Conservation (phyloP, 352 stramenopile genomes). For the Globisporangium parvum region DNA sequence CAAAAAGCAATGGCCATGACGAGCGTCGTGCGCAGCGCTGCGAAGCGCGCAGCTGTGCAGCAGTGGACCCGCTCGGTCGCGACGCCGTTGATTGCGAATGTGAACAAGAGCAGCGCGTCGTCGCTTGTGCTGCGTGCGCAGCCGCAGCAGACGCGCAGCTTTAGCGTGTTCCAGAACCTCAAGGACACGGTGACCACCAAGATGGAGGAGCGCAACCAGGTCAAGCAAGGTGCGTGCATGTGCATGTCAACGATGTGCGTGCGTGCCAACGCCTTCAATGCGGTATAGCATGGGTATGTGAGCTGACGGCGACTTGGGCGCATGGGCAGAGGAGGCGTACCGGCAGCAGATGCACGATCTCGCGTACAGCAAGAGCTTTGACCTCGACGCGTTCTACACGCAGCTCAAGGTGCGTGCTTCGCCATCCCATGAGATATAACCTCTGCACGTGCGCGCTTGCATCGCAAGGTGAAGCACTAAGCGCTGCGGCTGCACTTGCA, state of each 20-base stretch:
- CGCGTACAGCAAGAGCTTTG: slow-evolving; percentile 59
- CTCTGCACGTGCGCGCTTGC: not conserved
- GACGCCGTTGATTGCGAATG: not conserved
- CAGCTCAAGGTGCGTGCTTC: slow-evolving; percentile 55
- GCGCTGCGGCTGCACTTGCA: not conserved
- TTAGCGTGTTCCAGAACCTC: slow-evolving; percentile 72
- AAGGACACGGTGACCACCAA: slow-evolving; percentile 68
- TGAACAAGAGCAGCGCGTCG: slow-evolving; percentile 7
- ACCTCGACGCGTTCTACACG: slow-evolving; percentile 59
- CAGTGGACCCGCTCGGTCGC: slow-evolving; percentile 21
- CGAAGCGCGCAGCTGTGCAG: slow-evolving; percentile 25
- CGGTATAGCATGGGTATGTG: too few species aligned
- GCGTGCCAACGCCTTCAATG: not conserved
- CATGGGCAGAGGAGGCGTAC: slow-evolving; percentile 53
- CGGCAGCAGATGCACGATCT: slow-evolving; percentile 72
- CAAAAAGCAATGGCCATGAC: slow-evolving; percentile 12
- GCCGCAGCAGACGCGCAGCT: slow-evolving; percentile 36
- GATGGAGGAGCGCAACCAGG: slow-evolving; percentile 76
- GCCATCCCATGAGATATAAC: not conserved
- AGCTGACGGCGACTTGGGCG: not conserved
- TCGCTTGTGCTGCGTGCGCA: not conserved
- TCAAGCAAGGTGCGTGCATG: slow-evolving; percentile 53
- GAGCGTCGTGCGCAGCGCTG: slow-evolving; percentile 21
- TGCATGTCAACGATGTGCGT: not conserved
- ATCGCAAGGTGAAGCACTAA: not conserved